Percentiles rank a stretch among this genome's conserved stretches.
These are phyloP conservation scores for cucumber (Cucumis sativus) DNA, from an alignment of 306 rosid genomes.

Conservation along the genomic window Cucumber_9930_V3 NC_026660.2:238501-239000, in stretches of 20 bases:
- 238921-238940: neutral
- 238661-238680: neutral
- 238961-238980: too few relatives aligned
- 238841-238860: neutral
- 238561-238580: neutral
- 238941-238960: neutral
- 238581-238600: neutral
- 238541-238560: neutral
- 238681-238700: neutral
- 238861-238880: neutral
- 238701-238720: neutral
- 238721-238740: neutral
- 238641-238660: neutral
- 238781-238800: neutral
- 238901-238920: neutral
- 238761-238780: neutral
- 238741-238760: neutral
- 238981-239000: too few relatives aligned
- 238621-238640: neutral
- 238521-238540: neutral
- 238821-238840: neutral
- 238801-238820: neutral
- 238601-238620: neutral
- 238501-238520: slow-evolving; percentile 16
- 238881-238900: neutral